Base-by-base conservation (phyloP, 208 protist genomes). In the Lotmaria passim region DNA sequence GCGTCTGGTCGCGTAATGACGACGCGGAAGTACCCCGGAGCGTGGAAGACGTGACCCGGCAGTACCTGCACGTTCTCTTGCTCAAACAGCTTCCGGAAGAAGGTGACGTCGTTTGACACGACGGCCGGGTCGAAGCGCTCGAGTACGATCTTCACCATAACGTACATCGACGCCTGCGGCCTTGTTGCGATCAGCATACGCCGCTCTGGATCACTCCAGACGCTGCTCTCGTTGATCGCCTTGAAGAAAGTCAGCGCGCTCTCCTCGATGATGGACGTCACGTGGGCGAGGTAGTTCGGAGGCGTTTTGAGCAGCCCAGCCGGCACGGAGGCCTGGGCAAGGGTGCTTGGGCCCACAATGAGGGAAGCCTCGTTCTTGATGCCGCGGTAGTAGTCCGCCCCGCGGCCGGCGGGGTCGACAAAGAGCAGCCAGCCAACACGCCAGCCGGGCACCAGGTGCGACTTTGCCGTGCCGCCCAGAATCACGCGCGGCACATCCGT, bases 401-500 rank as follows among this genome's bases (percentile, higher is more conserved):
- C 76, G 30, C 71, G 46, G 24, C 73, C 65, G 14, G 53, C 72
- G 43, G 46, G 82, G 46, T 98, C 93, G 36, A 97, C 69, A n/a
- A 96, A 74, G 6, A 87, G 17, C 36, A 93, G 63, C 93, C 94
- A 98, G 15, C 93, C 94, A 17, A 97, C 38, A 38, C 97, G 88
- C 93, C 93, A 98, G 30, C 97, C 97, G 34, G 97, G 97, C 4
- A 96, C 87, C 1, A 98, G 62, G 52, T 84, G 94, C 30, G 81
- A 85, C 75, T 98, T 98, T 24, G 97, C 91, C 28, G 97, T 73
- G 56, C 97, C 96, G 69, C 93, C 86, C 33, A 97, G 65, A 28
- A 94, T 78, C 43, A 98, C 44, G 0, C 91, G 64, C n/a, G 95
- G 95, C 14, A 98, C 86, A 10, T 58, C 66, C n/a, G 82, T 74